Evolutionary conservation across 2,329 filamentous ascomycete genomes (phyloP), one percentile per base, ranked within the genome.

Genomic region (Akanthomyces dipterigenus): DNA sequence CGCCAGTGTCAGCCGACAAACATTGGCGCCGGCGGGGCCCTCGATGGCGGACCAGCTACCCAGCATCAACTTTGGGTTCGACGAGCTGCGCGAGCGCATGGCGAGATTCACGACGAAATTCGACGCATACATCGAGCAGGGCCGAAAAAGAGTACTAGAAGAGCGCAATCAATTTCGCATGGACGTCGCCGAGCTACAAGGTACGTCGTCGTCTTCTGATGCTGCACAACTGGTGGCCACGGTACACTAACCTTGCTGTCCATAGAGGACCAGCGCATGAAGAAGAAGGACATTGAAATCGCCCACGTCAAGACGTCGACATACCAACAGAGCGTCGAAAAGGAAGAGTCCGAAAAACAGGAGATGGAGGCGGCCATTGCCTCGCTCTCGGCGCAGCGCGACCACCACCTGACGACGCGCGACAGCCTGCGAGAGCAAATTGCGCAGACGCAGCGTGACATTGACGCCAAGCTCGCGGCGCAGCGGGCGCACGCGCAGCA

Each of bases 21-120:
- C 84, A 18, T 76, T 84, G 64, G 79, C 82, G 34, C 79, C 85
- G 45, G 77, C 79, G 51, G 84, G 80, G 46, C 83, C 86, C 16
- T 89, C 87, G 7, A 85, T 90, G 77, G 88, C 87, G 46, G 89
- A 92, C 72, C 85, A 86, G 55, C 85, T 99, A 9, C 95, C 95
- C 40, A 90, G 83, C 72, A 90, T 96, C 74, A 92, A 96, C 75
- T 98, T 99, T 74, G 92, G 92, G 62, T 98, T 98, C 74, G 93
- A 98, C 69, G 91, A 97, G 67, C 77, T 99, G 71, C 93, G 93
- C 76, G 91, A 93, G 70, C 90, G 92, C 76, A 98, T 99, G 95
- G 84, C 88, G 59, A 91, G 90, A 65, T 99, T 99, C 73, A 97
- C 90, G 0, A 83, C 86, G 9, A 89, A 86, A 68, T 99, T 99